Percentiles rank a stretch among this genome's conserved stretches.
These are phyloP conservation scores for Bremia lactucae DNA, from an alignment of 352 stramenopile species.

Conservation along the genomic window DNA sequence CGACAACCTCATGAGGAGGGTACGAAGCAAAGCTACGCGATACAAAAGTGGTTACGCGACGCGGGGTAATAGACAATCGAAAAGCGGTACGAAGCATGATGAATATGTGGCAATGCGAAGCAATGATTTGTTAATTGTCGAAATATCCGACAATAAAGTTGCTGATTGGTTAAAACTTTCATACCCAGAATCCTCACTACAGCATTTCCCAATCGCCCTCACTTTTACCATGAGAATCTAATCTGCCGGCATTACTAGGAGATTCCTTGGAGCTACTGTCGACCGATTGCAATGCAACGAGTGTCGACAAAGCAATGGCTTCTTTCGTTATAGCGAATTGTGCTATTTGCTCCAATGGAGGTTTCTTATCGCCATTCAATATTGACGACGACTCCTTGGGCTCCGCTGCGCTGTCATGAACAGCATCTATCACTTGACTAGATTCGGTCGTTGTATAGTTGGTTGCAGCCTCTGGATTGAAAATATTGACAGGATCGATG, in stretches of 20 bases:
- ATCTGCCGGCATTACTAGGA: conserved; percentile 5
- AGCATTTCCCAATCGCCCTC: conserved; percentile 25
- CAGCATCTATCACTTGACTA: neutral
- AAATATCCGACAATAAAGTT: conserved; percentile 1
- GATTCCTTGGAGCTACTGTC: conserved; percentile 15
- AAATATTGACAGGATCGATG: conserved; percentile 1
- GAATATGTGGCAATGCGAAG: neutral
- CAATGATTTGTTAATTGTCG: no score
- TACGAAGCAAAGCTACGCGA: conserved; percentile 59
- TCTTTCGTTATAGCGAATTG: conserved; percentile 15
- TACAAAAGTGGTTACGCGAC: conserved; percentile 24
- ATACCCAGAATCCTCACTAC: conserved; percentile 7
- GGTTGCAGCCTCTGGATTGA: neutral
- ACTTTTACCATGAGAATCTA: conserved; percentile 1
- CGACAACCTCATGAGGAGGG: conserved; percentile 66
- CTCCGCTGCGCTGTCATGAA: conserved; percentile 6
- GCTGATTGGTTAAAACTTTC: conserved; percentile 5
- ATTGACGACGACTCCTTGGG: conserved; percentile 12
- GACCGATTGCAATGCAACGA: conserved; percentile 14
- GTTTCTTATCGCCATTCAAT: conserved; percentile 19
- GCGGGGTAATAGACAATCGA: conserved; percentile 28
- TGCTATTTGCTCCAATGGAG: conserved; percentile 11
- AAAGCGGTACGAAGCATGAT: conserved; percentile 48
- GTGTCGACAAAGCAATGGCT: conserved; percentile 10
- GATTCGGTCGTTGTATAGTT: neutral